Percentiles rank a stretch among this genome's conserved stretches.
Evolutionary conservation across 106 monocot genomes (phyloP).

Genomic region (Hemerocallis citrina): DNA sequence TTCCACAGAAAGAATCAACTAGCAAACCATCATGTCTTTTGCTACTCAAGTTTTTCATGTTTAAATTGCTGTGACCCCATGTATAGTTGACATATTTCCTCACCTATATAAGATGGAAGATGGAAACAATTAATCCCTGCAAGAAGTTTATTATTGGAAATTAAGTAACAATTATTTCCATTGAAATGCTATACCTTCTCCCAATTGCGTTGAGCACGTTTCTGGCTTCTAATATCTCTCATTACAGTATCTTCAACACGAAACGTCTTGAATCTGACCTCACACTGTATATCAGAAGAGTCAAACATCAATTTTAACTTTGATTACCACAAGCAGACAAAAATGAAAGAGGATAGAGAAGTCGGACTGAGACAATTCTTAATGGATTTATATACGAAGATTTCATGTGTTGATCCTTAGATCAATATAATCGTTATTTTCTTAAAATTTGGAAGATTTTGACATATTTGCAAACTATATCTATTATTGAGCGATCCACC

Average conservation of each 20-base stretch:
- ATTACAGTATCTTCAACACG: conserved; percentile 51
- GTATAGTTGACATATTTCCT: conserved; percentile 81
- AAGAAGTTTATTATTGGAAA: neutral
- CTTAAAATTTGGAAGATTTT: too few relatives aligned
- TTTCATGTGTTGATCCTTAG: too few relatives aligned
- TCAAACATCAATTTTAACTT: neutral
- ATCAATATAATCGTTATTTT: too few relatives aligned
- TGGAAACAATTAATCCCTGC: conserved; percentile 2
- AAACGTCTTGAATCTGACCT: conserved; percentile 58
- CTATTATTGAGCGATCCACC: too few relatives aligned
- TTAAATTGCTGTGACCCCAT: conserved; percentile 61
- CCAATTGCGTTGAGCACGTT: conserved; percentile 64
- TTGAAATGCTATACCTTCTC: conserved; percentile 33
- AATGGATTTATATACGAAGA: too few relatives aligned
- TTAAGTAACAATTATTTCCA: neutral
- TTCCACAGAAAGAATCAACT: conserved; percentile 22
- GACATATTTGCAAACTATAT: too few relatives aligned
- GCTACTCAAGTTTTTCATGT: conserved; percentile 18
- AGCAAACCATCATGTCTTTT: conserved; percentile 14
- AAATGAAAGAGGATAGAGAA: too few relatives aligned
- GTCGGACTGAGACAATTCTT: too few relatives aligned
- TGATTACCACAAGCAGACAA: too few relatives aligned
- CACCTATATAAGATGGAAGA: conserved; percentile 23
- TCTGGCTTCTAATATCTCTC: conserved; percentile 32
- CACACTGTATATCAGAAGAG: conserved; percentile 37